Base-by-base conservation (phyloP, 1,284 basidiomycete species). In the Rhodotorula sp. region DNA sequence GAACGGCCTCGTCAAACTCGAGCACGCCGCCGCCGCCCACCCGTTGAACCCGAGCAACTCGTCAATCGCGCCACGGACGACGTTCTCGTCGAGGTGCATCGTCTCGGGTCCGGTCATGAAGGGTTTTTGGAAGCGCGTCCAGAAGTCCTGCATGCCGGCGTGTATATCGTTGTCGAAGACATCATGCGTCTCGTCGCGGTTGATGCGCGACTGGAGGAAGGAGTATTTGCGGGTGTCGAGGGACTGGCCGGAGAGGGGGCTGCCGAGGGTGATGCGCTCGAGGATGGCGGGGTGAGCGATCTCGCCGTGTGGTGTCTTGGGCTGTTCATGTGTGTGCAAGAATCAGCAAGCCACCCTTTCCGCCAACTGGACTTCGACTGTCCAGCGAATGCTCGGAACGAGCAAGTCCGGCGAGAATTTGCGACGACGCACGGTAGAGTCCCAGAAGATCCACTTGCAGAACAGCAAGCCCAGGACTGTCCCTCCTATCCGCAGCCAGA, bases 11-110 rank as follows among this genome's bases (percentile, higher is more conserved):
- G 86, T 86, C 55, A 97, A 85, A 6, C 90, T 93, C 13, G 92
- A 91, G 80, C 93, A 97, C 48, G 91, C 87, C 15, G 91, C 92
- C n/a, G 92, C 91, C n/a, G 94, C 94, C 94, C 94, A 97, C n/a
- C 94, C 94, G 78, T 96, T 95, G 68, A 96, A 86, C 28, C 90
- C 89, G 30, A 96, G 84, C 2, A 97, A 84, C 74, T 92, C 91
- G 80, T 96, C 94, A 62, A 97, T 90, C 10, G 93, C 88, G 57
- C 84, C 86, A 63, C 91, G 84, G 58, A 96, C 89, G 67, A 89
- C 88, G 79, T 96, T 92, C 26, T 89, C 87, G 80, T 96, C 94
- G 80, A 89, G 87, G 72, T 92, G 89, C 0, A 89, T 85, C 0
- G 92, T 94, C 68, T 93, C 91, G 75, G 85, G 86, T 72, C 86